Conservation (phyloP, 2,329 filamentous ascomycete genomes). For the Aaosphaeria arxii region DNA sequence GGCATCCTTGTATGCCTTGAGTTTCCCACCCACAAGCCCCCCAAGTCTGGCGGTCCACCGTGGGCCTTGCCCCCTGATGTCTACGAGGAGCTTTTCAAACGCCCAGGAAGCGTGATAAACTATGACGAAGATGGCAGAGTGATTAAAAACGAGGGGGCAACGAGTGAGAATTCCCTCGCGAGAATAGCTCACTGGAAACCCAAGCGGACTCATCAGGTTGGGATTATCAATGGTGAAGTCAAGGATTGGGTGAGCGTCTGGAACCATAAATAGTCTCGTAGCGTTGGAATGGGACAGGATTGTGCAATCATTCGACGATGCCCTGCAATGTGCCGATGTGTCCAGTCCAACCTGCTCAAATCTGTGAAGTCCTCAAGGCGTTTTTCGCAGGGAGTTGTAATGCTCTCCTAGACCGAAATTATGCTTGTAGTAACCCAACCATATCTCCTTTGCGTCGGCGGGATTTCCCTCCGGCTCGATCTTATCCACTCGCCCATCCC, state of each 20-base stretch:
- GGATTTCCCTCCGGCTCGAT: constrained; percentile 56
- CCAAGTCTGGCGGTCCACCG: constrained; percentile 66
- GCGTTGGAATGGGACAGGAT: background rate
- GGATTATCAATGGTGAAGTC: constrained; percentile 45
- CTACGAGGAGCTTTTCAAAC: constrained; percentile 68
- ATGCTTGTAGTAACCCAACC: constrained; percentile 94
- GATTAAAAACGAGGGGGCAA: constrained; percentile 42
- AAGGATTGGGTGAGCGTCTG: constrained; percentile 51
- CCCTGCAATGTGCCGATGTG: too few species aligned
- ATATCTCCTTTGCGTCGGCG: constrained; percentile 59
- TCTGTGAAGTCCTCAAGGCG: constrained; percentile 14
- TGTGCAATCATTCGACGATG: background rate
- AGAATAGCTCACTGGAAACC: constrained; percentile 56
- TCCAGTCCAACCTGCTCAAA: background rate
- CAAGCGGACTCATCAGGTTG: constrained; percentile 52
- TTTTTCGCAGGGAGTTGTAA: constrained; percentile 77
- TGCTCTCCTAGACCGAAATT: constrained; percentile 94
- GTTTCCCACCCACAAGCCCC: constrained; percentile 71
- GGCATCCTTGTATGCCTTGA: constrained; percentile 66
- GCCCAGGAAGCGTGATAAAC: constrained; percentile 64
- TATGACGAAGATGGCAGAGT: constrained; percentile 59
- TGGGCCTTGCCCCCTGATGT: constrained; percentile 67
- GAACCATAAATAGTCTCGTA: constrained; percentile 30
- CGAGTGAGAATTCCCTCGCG: constrained; percentile 41
- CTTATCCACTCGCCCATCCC: constrained; percentile 73